phyloP scores from a whole-genome alignment of 1,139 yeast genomes.

The Keqinozyma sinolaborantium region DNA sequence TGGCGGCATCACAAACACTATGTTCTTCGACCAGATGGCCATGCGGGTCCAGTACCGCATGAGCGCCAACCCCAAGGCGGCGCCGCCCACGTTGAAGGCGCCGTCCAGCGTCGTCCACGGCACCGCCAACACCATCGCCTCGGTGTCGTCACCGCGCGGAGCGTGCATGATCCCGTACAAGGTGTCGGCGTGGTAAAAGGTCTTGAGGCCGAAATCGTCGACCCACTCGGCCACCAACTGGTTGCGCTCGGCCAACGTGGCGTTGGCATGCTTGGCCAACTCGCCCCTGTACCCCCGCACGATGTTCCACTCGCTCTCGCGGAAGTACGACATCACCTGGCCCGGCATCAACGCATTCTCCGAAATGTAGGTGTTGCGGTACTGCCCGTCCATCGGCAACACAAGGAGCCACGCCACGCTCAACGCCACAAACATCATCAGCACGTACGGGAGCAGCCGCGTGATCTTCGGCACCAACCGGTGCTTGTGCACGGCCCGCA shows the following conservation, averaged over 20 bases:
- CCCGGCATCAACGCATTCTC: conserved; percentile 98
- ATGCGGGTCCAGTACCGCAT: conserved; percentile 78
- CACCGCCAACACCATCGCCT: conserved; percentile 86
- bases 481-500: conserved; percentile 50
- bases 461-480: conserved; percentile 61
- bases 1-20: conserved; percentile 79
- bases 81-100: conserved; percentile 73
- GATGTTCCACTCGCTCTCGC: conserved; percentile 94
- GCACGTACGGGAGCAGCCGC: conserved; percentile 54
- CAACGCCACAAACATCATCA: conserved; percentile 55
- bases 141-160: conserved; percentile 95
- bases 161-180: conserved; percentile 86
- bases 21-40: conserved; percentile 95
- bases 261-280: conserved; percentile 35
- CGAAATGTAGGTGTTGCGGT: conserved; percentile 77
- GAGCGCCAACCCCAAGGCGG: conserved; percentile 67
- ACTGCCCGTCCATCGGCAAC: conserved; percentile 81
- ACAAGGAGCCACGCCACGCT: conserved; percentile 68
- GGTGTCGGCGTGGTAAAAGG: conserved; percentile 51
- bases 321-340: conserved; percentile 86
- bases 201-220: conserved; percentile 67
- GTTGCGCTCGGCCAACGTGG: conserved; percentile 35
- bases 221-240: conserved; percentile 56
- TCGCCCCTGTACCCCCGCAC: conserved; percentile 81
- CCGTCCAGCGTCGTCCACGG: conserved; percentile 73